Evolutionary conservation across 805 yeast genomes (phyloP).

Genomic region (Blastobotrys attinorum): DNA sequence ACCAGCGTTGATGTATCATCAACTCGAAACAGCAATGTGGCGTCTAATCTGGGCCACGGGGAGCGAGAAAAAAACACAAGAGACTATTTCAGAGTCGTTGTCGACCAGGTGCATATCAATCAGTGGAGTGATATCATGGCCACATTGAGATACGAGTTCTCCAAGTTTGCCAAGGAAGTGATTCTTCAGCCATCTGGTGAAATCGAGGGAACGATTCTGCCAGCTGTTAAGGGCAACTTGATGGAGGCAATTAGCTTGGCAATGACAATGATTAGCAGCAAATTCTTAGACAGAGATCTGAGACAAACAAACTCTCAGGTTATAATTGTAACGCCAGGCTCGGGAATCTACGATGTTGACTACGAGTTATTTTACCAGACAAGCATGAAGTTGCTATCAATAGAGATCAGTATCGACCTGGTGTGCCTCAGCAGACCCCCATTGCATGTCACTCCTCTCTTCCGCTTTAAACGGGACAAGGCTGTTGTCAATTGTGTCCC

Average conservation of each 20-base stretch:
- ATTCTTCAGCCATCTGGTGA: conserved; percentile 39
- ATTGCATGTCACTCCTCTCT: conserved; percentile 81
- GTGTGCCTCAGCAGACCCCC: conserved; percentile 89
- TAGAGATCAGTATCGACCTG: conserved; percentile 83
- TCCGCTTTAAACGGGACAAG: conserved; percentile 42
- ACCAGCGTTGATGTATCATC: conserved; percentile 58
- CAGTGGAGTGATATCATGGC: conserved; percentile 94
- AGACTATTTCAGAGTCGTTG: conserved; percentile 88
- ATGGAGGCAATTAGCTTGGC: conserved; percentile 84
- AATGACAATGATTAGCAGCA: conserved; percentile 64
- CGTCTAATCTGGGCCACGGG: conserved; percentile 49
- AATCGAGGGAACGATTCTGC: conserved; percentile 60
- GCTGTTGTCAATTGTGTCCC: conserved; percentile 63
- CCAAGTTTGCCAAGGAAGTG: conserved; percentile 70
- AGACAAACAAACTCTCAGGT: conserved; percentile 90
- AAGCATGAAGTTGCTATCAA: conserved; percentile 61
- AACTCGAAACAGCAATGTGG: too few species aligned
- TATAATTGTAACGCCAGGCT: conserved; percentile 80
- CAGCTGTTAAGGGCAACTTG: conserved; percentile 83
- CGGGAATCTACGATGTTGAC: conserved; percentile 90
- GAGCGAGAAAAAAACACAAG: conserved; percentile 58
- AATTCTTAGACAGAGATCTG: conserved; percentile 76
- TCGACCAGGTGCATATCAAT: conserved; percentile 82
- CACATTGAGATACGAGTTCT: conserved; percentile 73
- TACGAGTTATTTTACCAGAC: conserved; percentile 67